Base-by-base conservation (phyloP, 306 rosid genomes). In the Oxytropis ochrocephala region DNA sequence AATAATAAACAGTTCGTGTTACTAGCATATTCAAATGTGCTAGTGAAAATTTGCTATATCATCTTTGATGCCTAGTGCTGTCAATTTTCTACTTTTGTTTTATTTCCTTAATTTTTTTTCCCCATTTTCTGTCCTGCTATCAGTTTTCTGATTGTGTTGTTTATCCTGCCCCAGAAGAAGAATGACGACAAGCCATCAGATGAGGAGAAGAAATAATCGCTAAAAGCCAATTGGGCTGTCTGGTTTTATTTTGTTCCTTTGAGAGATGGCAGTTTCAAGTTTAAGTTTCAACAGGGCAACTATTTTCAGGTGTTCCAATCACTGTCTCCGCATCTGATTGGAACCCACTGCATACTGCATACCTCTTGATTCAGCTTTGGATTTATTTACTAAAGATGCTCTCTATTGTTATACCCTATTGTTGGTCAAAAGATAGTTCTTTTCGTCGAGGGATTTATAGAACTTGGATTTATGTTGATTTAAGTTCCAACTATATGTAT, bases 121-220 rank as follows among this genome's bases (percentile, higher is more conserved):
- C 54, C 13, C 47, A 18, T 70, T 61, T 73, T 21, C 35, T 77
- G 60, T 33, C 49, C 32, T 62, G 3, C 24, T 49, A 38, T 42
- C n/a, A n/a, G 67, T 78, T 43, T 79, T 72, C 76, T 78, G 43
- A 76, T 67, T 68, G 61, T 35, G 11, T 62, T 72, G 17, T 50
- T 79, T 35, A 41, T 80, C 36, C 72, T 63, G 83, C 39, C 85
- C 61, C 79, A 92, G 74, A 81, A 83, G 84, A 89, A 92, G 80
- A 59, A 81, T 6, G 96, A 92, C 32, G 98, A 87, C 73, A 84
- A 83, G 64, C 80, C 83, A 61, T 75, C 91, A 14, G 78, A 77
- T 60, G 96, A 92, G 57, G 91, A 83, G 54, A 83, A 89, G 79
- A 81, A 79, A 85, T 63, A 80, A 73, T 58, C 39, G 47, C 33